Evolutionary conservation across 306 rosid species (phyloP).

Genomic region (Hippophae rhamnoides): DNA sequence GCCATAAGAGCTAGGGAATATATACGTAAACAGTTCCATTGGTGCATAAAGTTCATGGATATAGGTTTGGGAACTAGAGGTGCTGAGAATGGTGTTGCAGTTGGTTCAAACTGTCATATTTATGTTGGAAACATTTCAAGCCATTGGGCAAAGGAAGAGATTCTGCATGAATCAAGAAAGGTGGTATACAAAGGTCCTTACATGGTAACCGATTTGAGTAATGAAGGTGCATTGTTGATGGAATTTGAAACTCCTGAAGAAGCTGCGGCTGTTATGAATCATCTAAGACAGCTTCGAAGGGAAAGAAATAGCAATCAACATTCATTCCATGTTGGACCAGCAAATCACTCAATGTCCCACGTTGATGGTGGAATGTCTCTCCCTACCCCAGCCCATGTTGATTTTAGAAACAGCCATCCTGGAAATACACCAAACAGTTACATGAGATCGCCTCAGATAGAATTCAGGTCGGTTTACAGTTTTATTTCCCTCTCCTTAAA

Average conservation of each 20-base stretch:
- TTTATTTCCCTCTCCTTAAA: background rate
- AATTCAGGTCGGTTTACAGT: conserved; percentile 44
- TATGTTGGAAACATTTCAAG: conserved; percentile 67
- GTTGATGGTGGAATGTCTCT: conserved; percentile 48
- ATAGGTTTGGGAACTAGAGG: conserved; percentile 88
- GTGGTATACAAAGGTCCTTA: conserved; percentile 55
- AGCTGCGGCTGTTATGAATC: conserved; percentile 72
- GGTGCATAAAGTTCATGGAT: conserved; percentile 80
- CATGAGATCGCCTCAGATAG: conserved; percentile 58
- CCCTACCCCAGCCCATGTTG: conserved; percentile 42
- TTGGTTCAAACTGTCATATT: conserved; percentile 70
- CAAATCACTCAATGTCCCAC: conserved; percentile 29
- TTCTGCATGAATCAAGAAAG: conserved; percentile 75
- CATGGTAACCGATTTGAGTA: conserved; percentile 59
- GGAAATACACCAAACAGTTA: conserved; percentile 25
- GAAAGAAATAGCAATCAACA: conserved; percentile 51
- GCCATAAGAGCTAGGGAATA: conserved; percentile 67
- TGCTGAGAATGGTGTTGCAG: conserved; percentile 62
- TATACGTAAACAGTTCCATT: conserved; percentile 62
- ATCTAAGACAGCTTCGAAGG: conserved; percentile 66
- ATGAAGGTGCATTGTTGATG: conserved; percentile 74
- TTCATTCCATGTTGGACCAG: conserved; percentile 45
- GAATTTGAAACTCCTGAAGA: conserved; percentile 90
- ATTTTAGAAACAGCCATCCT: conserved; percentile 32
- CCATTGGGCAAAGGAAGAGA: conserved; percentile 90